A percentile compares a stretch with the other conserved stretches of the same genome.
Evolutionary conservation across 345 rosid species (phyloP).

Genomic region (Laguncularia racemosa): DNA sequence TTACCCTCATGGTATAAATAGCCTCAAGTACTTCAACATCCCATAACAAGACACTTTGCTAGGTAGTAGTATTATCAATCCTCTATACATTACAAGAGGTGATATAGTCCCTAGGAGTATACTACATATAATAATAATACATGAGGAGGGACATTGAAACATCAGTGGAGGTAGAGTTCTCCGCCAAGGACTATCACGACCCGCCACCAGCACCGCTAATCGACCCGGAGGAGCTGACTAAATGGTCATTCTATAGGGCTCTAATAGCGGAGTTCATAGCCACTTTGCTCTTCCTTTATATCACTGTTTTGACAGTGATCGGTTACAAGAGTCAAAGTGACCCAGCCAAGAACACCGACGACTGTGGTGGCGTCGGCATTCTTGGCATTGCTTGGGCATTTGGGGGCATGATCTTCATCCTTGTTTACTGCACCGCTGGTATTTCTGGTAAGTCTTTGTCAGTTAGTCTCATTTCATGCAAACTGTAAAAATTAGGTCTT

Average conservation of each 20-base stretch:
- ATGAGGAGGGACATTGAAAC: constrained; percentile 49
- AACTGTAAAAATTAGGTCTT: too few relatives aligned
- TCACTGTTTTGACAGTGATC: constrained; percentile 67
- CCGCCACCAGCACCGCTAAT: constrained; percentile 68
- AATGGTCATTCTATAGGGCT: constrained; percentile 80
- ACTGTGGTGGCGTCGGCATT: constrained; percentile 74
- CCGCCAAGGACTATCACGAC: constrained; percentile 57
- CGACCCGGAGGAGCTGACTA: constrained; percentile 43
- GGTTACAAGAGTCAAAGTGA: constrained; percentile 65
- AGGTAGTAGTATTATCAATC: too few relatives aligned
- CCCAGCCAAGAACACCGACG: constrained; percentile 7
- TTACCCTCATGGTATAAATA: constrained; percentile 11
- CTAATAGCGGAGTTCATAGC: constrained; percentile 80
- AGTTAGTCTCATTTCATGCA: too few relatives aligned
- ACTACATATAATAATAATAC: too few relatives aligned
- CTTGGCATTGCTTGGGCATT: constrained; percentile 96
- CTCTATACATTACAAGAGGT: too few relatives aligned
- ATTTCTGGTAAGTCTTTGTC: constrained; percentile 49
- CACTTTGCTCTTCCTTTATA: constrained; percentile 68
- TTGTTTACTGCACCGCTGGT: constrained; percentile 92
- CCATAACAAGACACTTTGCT: too few relatives aligned
- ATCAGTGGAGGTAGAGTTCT: constrained; percentile 24
- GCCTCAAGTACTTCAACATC: neutral
- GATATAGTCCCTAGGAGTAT: too few relatives aligned
- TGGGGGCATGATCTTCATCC: constrained; percentile 94